Percentiles rank a stretch among this genome's conserved stretches.
Evolutionary conservation across 371 early-diverging fungal species (phyloP).

Genomic region (Rhizoclosmatium hyalinum): DNA sequence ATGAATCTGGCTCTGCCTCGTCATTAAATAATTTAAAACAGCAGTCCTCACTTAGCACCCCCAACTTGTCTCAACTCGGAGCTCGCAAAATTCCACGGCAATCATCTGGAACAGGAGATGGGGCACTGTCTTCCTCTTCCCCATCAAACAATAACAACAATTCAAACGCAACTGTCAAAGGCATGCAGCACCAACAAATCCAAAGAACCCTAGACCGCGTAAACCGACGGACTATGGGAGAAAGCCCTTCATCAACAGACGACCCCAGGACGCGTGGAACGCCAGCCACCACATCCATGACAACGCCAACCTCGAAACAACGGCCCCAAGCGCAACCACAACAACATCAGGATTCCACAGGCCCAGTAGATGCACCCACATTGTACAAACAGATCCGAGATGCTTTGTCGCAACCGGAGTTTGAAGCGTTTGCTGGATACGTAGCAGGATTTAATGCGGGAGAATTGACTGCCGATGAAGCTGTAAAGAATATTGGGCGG

Average conservation of each 20-base stretch:
- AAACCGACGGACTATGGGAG: background rate
- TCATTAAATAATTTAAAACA: background rate
- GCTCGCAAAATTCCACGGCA: background rate
- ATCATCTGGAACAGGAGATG: background rate
- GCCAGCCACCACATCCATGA: background rate
- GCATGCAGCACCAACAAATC: background rate
- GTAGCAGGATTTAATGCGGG: constrained; percentile 52
- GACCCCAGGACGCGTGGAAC: background rate
- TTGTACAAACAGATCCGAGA: constrained; percentile 52
- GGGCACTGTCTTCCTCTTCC: background rate
- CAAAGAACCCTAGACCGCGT: constrained; percentile 14
- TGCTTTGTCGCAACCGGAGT: constrained; percentile 40
- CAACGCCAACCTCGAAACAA: background rate
- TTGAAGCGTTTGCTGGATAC: constrained; percentile 54
- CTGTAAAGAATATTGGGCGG: constrained; percentile 43
- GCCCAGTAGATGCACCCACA: constrained; percentile 45
- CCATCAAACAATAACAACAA: background rate
- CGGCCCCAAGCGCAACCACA: background rate
- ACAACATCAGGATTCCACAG: background rate
- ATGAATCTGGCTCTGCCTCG: too few relatives aligned
- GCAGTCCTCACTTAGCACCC: constrained; percentile 9
- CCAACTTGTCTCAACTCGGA: constrained; percentile 6
- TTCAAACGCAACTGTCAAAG: background rate
- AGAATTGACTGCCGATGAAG: constrained; percentile 46
- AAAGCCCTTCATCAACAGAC: background rate